Evolutionary conservation across 1,139 yeast genomes (phyloP), one percentile per base, ranked within the genome.

Genomic region (Yamadazyma diospyri): DNA sequence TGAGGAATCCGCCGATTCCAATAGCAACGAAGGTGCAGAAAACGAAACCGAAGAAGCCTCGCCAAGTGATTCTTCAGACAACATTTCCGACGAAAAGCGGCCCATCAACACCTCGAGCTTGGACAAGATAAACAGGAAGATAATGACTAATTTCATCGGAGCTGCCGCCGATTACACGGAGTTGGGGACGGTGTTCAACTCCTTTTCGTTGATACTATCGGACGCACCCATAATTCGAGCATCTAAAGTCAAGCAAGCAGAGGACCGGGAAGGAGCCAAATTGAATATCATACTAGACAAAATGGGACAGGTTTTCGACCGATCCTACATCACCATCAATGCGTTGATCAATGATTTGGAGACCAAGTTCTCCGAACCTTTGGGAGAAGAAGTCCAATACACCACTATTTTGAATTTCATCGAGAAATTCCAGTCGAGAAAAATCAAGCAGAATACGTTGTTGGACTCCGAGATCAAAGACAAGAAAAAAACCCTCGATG

Each of bases 351-450:
- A 78, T 25, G 76, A 78, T 29, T 63, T 89, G 29, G 80, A 85
- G 41, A 75, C 86, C 7, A 76, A 78, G 35, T 81, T 88, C 45
- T 74, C 86, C 25, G 97, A 89, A 51, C 95, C 95, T 4, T 62
- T 89, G 21, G 80, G 85, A 5, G 97, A 89, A 51, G 76, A 85
- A 12, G 88, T 83, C 10, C 87, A 84, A 48, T 79, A 82, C 57
- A 78, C 94, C 0, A 68, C 71, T 5, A 80, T 82, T 0, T 76
- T 83, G 2, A 72, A 83, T 30, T 73, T 76, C 27, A 76, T 89
- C 11, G 68, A 82, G 30, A 81, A 79, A 48, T 89, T 74, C 52
- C 77, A 89, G 35, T 69, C 73, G 27, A 71, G 80, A 45, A 89
- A 92, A 53, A 61, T 76, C 8, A 61, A 80, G 10, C 97, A 89